These are phyloP conservation scores for Tolypocladium tropicale DNA, from an alignment of 2,329 filamentous ascomycete genomes.

Conservation along the genomic window DNA sequence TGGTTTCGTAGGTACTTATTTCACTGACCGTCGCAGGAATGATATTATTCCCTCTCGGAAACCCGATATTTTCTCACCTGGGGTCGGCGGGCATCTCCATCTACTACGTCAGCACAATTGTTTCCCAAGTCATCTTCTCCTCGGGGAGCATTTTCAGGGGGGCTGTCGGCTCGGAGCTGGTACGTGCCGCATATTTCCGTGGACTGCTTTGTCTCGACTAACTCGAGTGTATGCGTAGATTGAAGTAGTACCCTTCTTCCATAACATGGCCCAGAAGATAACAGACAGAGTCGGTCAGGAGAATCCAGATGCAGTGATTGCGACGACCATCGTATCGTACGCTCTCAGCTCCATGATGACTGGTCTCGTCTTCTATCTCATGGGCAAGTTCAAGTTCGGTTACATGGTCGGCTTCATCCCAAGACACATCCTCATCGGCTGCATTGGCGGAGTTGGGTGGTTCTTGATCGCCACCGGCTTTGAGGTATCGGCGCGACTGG, in stretches of 20 bases:
- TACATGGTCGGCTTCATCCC: slow-evolving; percentile 96
- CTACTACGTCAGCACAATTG: slow-evolving; percentile 96
- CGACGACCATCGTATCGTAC: slow-evolving; percentile 88
- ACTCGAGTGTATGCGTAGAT: slow-evolving; percentile 48
- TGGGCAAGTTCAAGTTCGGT: slow-evolving; percentile 79
- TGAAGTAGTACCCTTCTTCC: slow-evolving; percentile 96
- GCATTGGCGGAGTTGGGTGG: slow-evolving; percentile 93
- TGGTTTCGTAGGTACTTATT: neutral
- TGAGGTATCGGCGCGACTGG: slow-evolving; percentile 82
- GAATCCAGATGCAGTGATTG: slow-evolving; percentile 75
- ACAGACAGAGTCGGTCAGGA: slow-evolving; percentile 67
- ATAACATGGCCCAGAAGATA: slow-evolving; percentile 93
- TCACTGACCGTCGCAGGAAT: slow-evolving; percentile 45
- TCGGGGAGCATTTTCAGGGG: slow-evolving; percentile 80
- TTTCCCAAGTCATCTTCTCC: slow-evolving; percentile 86
- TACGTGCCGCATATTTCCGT: slow-evolving; percentile 23
- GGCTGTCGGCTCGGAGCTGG: slow-evolving; percentile 88
- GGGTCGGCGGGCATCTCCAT: slow-evolving; percentile 94
- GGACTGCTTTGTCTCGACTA: too few relatives aligned
- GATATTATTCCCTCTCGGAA: slow-evolving; percentile 89
- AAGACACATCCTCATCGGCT: slow-evolving; percentile 89
- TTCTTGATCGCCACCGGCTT: slow-evolving; percentile 87
- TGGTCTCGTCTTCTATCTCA: slow-evolving; percentile 80
- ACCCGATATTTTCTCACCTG: slow-evolving; percentile 72
- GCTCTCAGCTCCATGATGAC: slow-evolving; percentile 85